Evolutionary conservation across 2,329 filamentous ascomycete genomes (phyloP).

Genomic region (Microcyclosporella mali): DNA sequence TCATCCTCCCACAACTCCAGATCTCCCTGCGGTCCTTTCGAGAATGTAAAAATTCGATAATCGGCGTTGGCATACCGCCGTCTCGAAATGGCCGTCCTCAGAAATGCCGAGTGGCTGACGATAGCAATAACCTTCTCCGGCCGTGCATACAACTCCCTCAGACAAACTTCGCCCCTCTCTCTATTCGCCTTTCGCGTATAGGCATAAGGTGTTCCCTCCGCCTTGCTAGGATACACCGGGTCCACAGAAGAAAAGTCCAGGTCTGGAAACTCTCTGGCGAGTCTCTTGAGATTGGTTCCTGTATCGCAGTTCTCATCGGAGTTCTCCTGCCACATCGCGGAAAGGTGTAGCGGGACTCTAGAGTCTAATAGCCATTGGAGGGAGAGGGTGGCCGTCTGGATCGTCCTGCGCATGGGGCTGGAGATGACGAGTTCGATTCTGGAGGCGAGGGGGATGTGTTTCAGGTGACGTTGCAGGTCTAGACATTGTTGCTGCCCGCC

Average conservation of each 20-base stretch:
- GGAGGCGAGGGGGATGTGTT: slow-evolving; percentile 32
- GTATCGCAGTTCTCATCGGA: slow-evolving; percentile 54
- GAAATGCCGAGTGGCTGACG: slow-evolving; percentile 35
- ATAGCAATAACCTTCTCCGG: slow-evolving; percentile 59
- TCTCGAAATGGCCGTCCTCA: slow-evolving; percentile 13
- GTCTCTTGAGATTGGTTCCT: slow-evolving; percentile 43
- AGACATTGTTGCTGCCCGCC: slow-evolving; percentile 38
- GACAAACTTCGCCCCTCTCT: slow-evolving; percentile 47
- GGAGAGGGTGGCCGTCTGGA: slow-evolving; percentile 56
- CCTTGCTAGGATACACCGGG: slow-evolving; percentile 59
- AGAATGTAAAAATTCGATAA: slow-evolving; percentile 16
- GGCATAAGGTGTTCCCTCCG: slow-evolving; percentile 44
- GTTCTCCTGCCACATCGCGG: slow-evolving; percentile 46
- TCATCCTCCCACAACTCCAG: slow-evolving; percentile 13
- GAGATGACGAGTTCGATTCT: slow-evolving; percentile 53
- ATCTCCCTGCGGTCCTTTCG: slow-evolving; percentile 1
- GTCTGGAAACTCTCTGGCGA: slow-evolving; percentile 47
- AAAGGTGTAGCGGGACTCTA: slow-evolving; percentile 50
- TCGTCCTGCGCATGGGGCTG: slow-evolving; percentile 59
- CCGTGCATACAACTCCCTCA: slow-evolving; percentile 47
- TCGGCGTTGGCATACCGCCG: slow-evolving; percentile 18
- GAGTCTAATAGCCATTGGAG: slow-evolving; percentile 54
- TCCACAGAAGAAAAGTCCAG: slow-evolving; percentile 55
- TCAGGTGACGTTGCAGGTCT: slow-evolving; percentile 35
- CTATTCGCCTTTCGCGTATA: slow-evolving; percentile 51